Evolutionary conservation across 2,329 filamentous ascomycete species (phyloP).

Genomic region (Claviceps purpurea): DNA sequence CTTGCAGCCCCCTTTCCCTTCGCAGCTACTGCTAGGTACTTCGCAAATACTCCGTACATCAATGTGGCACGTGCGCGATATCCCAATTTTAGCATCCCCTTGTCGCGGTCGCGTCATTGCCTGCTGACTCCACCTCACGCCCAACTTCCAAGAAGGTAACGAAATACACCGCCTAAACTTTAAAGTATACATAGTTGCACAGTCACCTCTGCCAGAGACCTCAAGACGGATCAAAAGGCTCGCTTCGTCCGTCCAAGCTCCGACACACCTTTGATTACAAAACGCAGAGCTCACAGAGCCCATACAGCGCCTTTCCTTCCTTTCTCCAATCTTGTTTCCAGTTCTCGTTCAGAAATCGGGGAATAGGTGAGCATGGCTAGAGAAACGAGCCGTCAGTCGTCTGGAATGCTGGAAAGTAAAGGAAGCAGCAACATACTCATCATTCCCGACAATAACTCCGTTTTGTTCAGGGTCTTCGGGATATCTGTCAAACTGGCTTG

Average conservation of each 20-base stretch:
- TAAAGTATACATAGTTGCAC: not conserved
- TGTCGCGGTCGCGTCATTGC: not conserved
- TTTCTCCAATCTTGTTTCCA: not conserved
- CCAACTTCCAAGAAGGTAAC: not conserved
- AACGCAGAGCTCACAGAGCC: not conserved
- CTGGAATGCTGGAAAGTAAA: not conserved
- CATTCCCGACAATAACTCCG: constrained; percentile 54
- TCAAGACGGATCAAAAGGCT: not conserved
- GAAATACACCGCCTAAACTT: not conserved
- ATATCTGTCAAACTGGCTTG: constrained; percentile 96
- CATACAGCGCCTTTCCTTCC: not conserved
- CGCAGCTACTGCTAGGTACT: not conserved
- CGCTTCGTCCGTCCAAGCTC: not conserved
- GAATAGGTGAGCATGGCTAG: constrained; percentile 61
- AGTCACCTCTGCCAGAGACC: not conserved
- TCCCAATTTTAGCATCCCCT: not conserved
- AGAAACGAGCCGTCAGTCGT: constrained; percentile 5
- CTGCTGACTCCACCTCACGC: not conserved
- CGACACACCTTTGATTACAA: not conserved
- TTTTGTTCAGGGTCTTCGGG: constrained; percentile 94
- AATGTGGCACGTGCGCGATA: not conserved
- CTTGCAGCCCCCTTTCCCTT: not conserved
- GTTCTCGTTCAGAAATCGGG: constrained; percentile 48
- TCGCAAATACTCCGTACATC: not conserved
- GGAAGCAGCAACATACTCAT: constrained; percentile 54